phyloP scores from a whole-genome alignment of 441 rosid species.

The Aleurites moluccanus region DNA sequence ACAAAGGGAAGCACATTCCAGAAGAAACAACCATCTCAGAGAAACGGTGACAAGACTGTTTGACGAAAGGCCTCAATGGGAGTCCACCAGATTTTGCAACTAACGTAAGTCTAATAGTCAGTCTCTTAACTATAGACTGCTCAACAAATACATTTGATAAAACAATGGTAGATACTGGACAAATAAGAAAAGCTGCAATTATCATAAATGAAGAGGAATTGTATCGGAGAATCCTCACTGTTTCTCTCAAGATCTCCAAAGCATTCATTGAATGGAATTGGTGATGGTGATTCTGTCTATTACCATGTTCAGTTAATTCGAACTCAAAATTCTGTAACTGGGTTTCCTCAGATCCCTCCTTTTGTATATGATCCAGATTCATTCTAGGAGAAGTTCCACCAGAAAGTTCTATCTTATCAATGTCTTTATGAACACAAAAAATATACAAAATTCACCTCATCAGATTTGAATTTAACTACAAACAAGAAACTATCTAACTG shows the following conservation, averaged over 20 bases:
- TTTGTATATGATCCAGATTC: slow-evolving; percentile 31
- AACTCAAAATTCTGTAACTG: slow-evolving; percentile 36
- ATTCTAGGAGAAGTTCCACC: slow-evolving; percentile 32
- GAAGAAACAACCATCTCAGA: slow-evolving; percentile 70
- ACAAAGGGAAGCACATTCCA: slow-evolving; percentile 72
- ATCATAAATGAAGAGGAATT: slow-evolving; percentile 63
- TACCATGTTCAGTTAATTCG: slow-evolving; percentile 31
- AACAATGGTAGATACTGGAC: slow-evolving; percentile 73
- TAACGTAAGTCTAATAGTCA: slow-evolving; percentile 57
- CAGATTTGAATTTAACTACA: not conserved
- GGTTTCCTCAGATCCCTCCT: slow-evolving; percentile 40
- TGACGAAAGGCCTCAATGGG: slow-evolving; percentile 58
- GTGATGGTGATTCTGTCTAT: slow-evolving; percentile 23
- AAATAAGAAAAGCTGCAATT: slow-evolving; percentile 57
- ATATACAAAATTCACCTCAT: no score
- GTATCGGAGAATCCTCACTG: slow-evolving; percentile 74
- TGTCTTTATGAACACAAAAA: not conserved
- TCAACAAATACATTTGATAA: slow-evolving; percentile 71
- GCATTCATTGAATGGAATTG: slow-evolving; percentile 67
- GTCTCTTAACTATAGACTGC: slow-evolving; percentile 57
- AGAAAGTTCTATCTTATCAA: slow-evolving; percentile 36
- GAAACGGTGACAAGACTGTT: slow-evolving; percentile 64
- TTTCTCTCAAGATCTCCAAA: slow-evolving; percentile 81
- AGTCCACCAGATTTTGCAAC: slow-evolving; percentile 76
- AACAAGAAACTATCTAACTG: not conserved